Percentiles rank a stretch among this genome's conserved stretches.
Evolutionary conservation across 352 stramenopile species (phyloP).

Genomic region (Pythium chondricola): DNA sequence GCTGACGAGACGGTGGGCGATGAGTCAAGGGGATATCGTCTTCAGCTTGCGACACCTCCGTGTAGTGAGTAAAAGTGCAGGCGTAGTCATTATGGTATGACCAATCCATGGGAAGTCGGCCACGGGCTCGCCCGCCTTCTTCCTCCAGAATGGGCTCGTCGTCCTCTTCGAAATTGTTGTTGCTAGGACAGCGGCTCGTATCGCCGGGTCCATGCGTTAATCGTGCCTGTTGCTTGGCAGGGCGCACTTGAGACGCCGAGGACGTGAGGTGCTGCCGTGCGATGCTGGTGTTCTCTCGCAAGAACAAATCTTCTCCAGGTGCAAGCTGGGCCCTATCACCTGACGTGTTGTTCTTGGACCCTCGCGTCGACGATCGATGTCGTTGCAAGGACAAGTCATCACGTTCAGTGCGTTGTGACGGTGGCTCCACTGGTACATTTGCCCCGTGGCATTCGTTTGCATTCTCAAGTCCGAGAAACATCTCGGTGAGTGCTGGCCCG

Average conservation of each 20-base stretch:
- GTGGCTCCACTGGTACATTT: too few species aligned
- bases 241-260: conserved; percentile 38
- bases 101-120: too few species aligned
- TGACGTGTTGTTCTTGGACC: too few species aligned
- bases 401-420: conserved; percentile 11
- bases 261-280: conserved; percentile 27
- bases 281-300: conserved; percentile 7
- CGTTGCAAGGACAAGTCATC: conserved; percentile 3
- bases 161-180: conserved; percentile 16
- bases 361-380: too few species aligned
- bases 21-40: too few species aligned
- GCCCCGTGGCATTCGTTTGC: not conserved
- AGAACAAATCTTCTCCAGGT: conserved; percentile 6
- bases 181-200: not conserved
- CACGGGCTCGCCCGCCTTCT: conserved; percentile 1
- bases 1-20: conserved; percentile 63
- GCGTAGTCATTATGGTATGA: too few species aligned
- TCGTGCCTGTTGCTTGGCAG: conserved; percentile 27
- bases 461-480: conserved; percentile 16
- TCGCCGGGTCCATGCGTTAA: not conserved
- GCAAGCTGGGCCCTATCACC: conserved; percentile 14
- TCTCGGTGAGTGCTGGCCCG: not conserved
- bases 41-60: too few species aligned
- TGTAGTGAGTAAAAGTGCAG: not conserved
- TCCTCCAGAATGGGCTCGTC: conserved; percentile 20